Conservation (phyloP, 2,329 filamentous ascomycete species). For the Dactylellina cionopaga region DNA sequence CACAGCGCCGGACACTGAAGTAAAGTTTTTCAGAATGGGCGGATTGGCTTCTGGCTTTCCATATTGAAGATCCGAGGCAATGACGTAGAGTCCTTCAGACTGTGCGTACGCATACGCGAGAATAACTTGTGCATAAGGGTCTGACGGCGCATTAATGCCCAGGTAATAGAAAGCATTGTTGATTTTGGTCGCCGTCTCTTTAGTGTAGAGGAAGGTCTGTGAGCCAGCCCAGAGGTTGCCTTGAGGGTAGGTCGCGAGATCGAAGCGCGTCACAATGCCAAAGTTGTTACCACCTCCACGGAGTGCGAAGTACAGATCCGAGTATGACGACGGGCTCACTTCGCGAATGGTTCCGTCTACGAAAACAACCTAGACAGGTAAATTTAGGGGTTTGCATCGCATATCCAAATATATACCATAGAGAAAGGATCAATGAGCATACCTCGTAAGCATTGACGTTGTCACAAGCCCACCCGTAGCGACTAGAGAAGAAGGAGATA, state of each 20-base stretch:
- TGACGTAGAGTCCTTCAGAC: slow-evolving; percentile 46
- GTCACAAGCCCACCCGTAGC: slow-evolving; percentile 66
- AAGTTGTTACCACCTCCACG: slow-evolving; percentile 58
- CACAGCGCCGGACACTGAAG: slow-evolving; percentile 41
- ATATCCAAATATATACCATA: no score
- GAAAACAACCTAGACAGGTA: no score
- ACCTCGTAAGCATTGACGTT: slow-evolving; percentile 65
- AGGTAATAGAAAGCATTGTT: neutral
- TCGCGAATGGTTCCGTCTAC: slow-evolving; percentile 65
- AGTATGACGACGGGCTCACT: slow-evolving; percentile 61
- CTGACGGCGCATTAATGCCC: neutral
- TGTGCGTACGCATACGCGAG: slow-evolving; percentile 24
- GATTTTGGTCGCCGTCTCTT: neutral
- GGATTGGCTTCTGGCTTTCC: slow-evolving; percentile 43
- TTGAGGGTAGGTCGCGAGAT: slow-evolving; percentile 55
- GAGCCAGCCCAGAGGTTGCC: slow-evolving; percentile 58
- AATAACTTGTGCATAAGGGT: slow-evolving; percentile 1
- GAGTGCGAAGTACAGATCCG: slow-evolving; percentile 61
- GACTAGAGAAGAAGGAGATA: slow-evolving; percentile 64
- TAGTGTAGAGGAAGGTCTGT: slow-evolving; percentile 18
- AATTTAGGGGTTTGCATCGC: no score
- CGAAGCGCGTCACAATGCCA: slow-evolving; percentile 58
- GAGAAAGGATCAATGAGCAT: no score
- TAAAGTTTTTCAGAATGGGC: slow-evolving; percentile 51
- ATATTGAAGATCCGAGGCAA: slow-evolving; percentile 29